A percentile compares a stretch with the other conserved stretches of the same genome.
Evolutionary conservation across 2,329 filamentous ascomycete species (phyloP).

Genomic region (Sporothrix curviconia): DNA sequence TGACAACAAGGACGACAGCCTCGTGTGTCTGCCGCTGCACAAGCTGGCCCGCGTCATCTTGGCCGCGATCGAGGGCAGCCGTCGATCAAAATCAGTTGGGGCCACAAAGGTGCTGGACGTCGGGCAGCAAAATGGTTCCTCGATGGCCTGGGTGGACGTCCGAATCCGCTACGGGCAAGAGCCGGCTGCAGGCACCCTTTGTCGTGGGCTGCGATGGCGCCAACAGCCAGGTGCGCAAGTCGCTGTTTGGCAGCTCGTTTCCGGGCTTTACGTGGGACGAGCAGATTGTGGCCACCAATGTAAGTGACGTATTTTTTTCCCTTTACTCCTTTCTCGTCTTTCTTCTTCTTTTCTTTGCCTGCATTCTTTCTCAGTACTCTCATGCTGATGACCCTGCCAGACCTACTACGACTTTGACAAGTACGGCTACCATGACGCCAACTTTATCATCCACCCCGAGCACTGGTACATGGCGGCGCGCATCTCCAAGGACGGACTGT

Average conservation of each 20-base stretch:
- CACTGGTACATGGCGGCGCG: not conserved
- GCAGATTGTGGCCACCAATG: conserved; percentile 1
- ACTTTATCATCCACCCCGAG: not conserved
- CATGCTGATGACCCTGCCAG: too few species aligned
- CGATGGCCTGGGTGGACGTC: not conserved
- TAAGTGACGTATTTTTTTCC: too few species aligned
- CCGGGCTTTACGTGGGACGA: not conserved
- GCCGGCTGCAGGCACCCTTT: not conserved
- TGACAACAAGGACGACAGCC: not conserved
- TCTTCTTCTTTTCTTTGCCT: too few species aligned
- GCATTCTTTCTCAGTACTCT: too few species aligned
- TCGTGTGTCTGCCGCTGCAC: not conserved
- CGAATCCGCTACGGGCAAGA: not conserved
- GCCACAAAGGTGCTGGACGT: not conserved
- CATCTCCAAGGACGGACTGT: not conserved
- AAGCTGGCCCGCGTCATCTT: not conserved
- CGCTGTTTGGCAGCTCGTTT: not conserved
- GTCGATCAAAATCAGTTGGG: not conserved
- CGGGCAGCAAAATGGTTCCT: not conserved
- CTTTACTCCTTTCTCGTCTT: too few species aligned
- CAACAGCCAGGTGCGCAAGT: not conserved
- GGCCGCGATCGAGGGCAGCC: not conserved
- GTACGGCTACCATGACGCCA: not conserved
- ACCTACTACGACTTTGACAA: not conserved
- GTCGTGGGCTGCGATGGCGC: not conserved